phyloP scores from a whole-genome alignment of 768 basidiomycete genomes.

The Amanita fuliginea region DNA sequence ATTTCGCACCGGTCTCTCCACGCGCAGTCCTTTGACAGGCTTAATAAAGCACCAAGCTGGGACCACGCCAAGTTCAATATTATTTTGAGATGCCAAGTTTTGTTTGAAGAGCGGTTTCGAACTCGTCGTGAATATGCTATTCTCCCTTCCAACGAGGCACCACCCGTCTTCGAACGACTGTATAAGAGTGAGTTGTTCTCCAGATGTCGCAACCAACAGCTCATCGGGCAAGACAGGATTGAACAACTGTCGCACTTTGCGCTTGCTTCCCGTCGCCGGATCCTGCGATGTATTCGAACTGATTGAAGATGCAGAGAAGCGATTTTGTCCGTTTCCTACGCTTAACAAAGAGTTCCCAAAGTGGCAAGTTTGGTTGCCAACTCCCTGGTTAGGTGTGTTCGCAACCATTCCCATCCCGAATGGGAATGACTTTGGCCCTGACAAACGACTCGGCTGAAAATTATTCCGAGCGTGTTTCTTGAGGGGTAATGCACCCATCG shows the following conservation, averaged over 20 bases:
- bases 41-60: slow-evolving; percentile 73
- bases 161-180: slow-evolving; percentile 72
- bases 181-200: slow-evolving; percentile 52
- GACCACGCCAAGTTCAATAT: slow-evolving; percentile 59
- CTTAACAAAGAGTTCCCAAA: slow-evolving; percentile 15
- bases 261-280: slow-evolving; percentile 23
- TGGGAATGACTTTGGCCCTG: neutral
- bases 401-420: neutral
- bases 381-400: neutral
- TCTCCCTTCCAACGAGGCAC: slow-evolving; percentile 60
- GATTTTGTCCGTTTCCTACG: slow-evolving; percentile 18
- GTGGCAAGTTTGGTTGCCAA: neutral
- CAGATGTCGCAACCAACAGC: slow-evolving; percentile 37
- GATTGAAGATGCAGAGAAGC: slow-evolving; percentile 29
- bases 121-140: slow-evolving; percentile 16
- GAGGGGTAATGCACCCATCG: neutral
- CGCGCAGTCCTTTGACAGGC: slow-evolving; percentile 44
- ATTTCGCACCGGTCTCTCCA: slow-evolving; percentile 55
- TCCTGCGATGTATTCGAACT: slow-evolving; percentile 13
- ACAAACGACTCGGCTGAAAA: slow-evolving; percentile 11
- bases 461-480: slow-evolving; percentile 1
- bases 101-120: slow-evolving; percentile 32
- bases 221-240: slow-evolving; percentile 68
- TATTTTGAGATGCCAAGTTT: slow-evolving; percentile 16
- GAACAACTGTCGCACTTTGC: slow-evolving; percentile 57